Evolutionary conservation across 768 basidiomycete genomes (phyloP), one percentile per base, ranked within the genome.

Genomic region (Pleurotus salmoneostramineus): DNA sequence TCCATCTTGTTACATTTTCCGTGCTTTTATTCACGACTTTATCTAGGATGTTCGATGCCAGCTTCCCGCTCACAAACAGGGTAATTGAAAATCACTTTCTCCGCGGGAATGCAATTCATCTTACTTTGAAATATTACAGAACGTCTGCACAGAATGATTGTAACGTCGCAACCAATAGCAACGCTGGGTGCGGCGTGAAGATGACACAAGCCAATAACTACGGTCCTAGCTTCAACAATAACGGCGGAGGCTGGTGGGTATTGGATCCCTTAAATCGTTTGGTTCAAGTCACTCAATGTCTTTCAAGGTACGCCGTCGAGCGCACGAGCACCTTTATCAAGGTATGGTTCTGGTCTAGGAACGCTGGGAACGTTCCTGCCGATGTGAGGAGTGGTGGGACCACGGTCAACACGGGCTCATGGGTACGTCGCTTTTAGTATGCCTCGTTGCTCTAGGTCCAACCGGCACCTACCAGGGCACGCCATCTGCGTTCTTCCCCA

Each of bases 331-430:
- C 58, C 10, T 76, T 74, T 61, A 80, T 88, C 62, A 82, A 79
- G 57, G 73, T 85, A 35, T 88, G 83, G 80, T 87, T 84, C 72
- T 88, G 85, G 84, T 68, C 79, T 0, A 71, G 84, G 17, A 70
- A 73, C 58, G 72, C 68, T 56, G 61, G 59, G 6, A 58, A 59
- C 51, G 72, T 80, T 17, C 83, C 81, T 7, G 42, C 52, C 0
- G 81, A 83, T 31, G 69, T 82, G 50, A 68, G 59, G 47, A 54
- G 57, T 4, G 76, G 72, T 1, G 62, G 61, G 0, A 58, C 40
- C 3, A 61, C 60, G 6, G 70, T 81, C 8, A 62, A 77, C 63
- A 76, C 82, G 6, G 62, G 64, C 6, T 62, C 61, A 43, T 85
- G 83, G 82, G 83, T 72, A 57, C 12, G 71, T 27, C 3, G 21